phyloP scores from a whole-genome alignment of 345 rosid species.

The Syzygium aqueum region DNA sequence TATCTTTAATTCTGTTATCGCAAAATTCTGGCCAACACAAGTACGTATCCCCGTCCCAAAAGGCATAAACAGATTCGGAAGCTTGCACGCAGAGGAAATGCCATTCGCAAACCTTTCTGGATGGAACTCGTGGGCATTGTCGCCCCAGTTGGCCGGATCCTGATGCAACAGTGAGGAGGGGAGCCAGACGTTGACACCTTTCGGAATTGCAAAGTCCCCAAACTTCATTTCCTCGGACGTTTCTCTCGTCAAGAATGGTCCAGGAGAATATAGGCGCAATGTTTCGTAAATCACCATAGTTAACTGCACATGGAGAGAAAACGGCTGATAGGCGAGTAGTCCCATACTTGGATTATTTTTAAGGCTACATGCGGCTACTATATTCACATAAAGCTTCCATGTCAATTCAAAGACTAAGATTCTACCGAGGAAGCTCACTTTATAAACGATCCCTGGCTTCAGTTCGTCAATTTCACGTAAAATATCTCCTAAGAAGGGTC shows the following conservation, averaged over 20 bases:
- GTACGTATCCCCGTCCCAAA: constrained; percentile 10
- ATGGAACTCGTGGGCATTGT: constrained; percentile 12
- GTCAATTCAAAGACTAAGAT: background rate
- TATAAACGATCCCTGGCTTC: background rate
- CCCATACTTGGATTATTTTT: background rate
- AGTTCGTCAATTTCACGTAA: too few species aligned
- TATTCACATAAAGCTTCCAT: too few species aligned
- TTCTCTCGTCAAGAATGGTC: constrained; percentile 2
- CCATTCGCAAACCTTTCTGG: constrained; percentile 23
- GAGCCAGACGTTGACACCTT: constrained; percentile 13
- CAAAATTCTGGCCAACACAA: constrained; percentile 12
- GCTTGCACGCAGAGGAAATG: constrained; percentile 1
- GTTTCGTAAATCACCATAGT: constrained; percentile 25
- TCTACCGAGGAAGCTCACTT: background rate
- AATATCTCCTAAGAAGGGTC: too few species aligned
- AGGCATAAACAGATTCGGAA: constrained; percentile 7
- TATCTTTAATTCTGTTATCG: constrained; percentile 11
- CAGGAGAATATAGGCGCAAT: constrained; percentile 16
- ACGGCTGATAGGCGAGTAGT: background rate
- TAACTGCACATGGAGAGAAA: constrained; percentile 1
- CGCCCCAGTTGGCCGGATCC: constrained; percentile 13
- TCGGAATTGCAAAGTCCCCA: constrained; percentile 6
- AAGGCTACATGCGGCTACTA: background rate
- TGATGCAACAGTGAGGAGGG: constrained; percentile 5
- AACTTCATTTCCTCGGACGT: constrained; percentile 14